These are phyloP conservation scores for Irpex rosettiformis DNA, from an alignment of 1,284 basidiomycete species.

Conservation along the genomic window DNA sequence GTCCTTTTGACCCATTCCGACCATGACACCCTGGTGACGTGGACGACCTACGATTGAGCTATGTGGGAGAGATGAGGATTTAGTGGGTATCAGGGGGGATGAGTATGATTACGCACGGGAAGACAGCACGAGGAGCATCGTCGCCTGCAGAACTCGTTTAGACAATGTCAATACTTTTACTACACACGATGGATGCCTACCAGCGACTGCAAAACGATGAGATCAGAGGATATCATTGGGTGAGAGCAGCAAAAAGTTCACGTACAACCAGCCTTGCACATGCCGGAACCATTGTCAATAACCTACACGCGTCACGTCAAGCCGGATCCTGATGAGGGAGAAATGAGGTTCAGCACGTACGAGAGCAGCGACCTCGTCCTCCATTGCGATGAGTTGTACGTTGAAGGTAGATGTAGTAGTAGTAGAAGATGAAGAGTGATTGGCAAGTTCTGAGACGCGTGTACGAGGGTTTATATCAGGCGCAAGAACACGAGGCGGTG, in stretches of 20 bases:
- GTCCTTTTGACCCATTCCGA: conserved; percentile 85
- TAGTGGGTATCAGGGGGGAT: not conserved
- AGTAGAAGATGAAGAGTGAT: conserved; percentile 17
- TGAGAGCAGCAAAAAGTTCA: conserved; percentile 23
- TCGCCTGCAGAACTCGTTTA: conserved; percentile 43
- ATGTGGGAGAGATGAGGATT: not conserved
- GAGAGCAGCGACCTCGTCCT: conserved; percentile 34
- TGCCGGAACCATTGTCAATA: conserved; percentile 86
- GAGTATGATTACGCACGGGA: conserved; percentile 45
- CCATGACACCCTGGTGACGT: conserved; percentile 93
- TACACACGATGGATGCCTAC: conserved; percentile 27
- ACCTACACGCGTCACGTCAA: conserved; percentile 38
- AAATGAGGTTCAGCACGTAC: conserved; percentile 19
- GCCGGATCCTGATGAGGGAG: no score
- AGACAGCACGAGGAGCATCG: conserved; percentile 69
- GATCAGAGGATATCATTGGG: conserved; percentile 15
- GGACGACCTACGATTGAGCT: conserved; percentile 91
- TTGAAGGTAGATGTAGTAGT: conserved; percentile 22
- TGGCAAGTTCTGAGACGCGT: conserved; percentile 14
- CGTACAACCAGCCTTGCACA: conserved; percentile 91
- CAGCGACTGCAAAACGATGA: conserved; percentile 42
- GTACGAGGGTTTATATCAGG: conserved; percentile 16
- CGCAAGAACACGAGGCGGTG: conserved; percentile 10
- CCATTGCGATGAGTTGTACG: conserved; percentile 29
- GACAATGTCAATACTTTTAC: conserved; percentile 4